A percentile compares a stretch with the other conserved stretches of the same genome.
Conservation (phyloP, 2,329 filamentous ascomycete species). For the Nemania sp. region DNA sequence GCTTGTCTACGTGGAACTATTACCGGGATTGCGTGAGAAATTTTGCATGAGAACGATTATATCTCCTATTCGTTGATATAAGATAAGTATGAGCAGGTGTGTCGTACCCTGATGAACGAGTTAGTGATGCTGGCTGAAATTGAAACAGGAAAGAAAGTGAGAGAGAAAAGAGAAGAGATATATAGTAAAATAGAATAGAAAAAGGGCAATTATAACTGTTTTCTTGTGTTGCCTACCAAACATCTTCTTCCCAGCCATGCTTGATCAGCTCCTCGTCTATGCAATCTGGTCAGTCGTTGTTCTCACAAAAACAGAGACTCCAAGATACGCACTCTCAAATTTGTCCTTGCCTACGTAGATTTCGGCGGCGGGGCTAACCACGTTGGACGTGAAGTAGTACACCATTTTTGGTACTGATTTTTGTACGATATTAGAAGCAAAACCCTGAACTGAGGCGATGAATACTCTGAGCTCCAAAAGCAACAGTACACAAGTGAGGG, state of each 20-base stretch:
- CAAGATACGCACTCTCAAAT: constrained; percentile 77
- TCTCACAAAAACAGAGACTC: too few species aligned
- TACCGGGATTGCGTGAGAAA: constrained; percentile 9
- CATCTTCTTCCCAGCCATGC: constrained; percentile 90
- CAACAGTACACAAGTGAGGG: background rate
- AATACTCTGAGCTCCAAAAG: background rate
- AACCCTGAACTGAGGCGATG: background rate
- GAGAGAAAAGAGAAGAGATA: background rate
- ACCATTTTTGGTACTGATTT: constrained; percentile 64
- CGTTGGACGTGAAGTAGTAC: constrained; percentile 90
- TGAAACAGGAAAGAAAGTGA: too few species aligned
- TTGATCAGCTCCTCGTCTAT: constrained; percentile 96
- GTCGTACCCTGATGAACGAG: constrained; percentile 35
- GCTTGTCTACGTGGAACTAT: constrained; percentile 95
- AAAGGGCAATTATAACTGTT: too few species aligned
- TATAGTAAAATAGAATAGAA: background rate
- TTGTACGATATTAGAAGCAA: background rate
- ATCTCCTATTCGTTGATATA: background rate
- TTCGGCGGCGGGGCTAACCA: constrained; percentile 78
- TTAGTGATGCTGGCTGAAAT: too few species aligned
- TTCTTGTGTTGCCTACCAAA: too few species aligned
- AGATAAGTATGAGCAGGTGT: constrained; percentile 6
- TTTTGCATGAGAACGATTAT: background rate
- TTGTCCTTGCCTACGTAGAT: constrained; percentile 99
- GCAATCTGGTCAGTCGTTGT: constrained; percentile 17